Base-by-base conservation (phyloP, 345 rosid genomes). In the Cardiospermum halicacabum region DNA sequence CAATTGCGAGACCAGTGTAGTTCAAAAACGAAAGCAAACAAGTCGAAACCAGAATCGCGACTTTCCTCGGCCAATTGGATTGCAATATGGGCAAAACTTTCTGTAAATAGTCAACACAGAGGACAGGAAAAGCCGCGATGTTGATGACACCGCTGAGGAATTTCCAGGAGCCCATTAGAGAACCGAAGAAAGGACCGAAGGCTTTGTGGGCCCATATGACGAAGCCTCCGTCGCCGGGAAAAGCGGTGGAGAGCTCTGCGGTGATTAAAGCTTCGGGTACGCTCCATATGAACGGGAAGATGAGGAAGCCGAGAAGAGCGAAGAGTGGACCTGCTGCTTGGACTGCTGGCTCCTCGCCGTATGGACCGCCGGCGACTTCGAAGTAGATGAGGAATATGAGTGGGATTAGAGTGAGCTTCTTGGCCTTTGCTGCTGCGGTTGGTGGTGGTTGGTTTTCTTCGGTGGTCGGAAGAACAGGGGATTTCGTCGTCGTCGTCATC, bases 221-320 rank as follows among this genome's bases (percentile, higher is more conserved):
- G 9, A 76, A 84, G 28, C 90, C 90, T 1, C 90, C 93, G 16
- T 87, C 79, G 0, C 86, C 89, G 0, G 93, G 93, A 56, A 84
- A 82, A 1, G 88, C 73, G 2, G 90, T 82, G 61, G 88, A 75
- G 57, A 87, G 94, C 73, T 85, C 94, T 0, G 94, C 90, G 0
- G 94, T 85, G 81, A 87, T 73, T 7, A 87, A 70, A n/a, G 94
- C 88, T 63, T 87, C 94, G 2, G 90, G 94, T 26, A 85, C 58
- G 64, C 86, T 79, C 94, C 90, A 87, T 15, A 87, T 72, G 69
- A 85, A 84, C 0, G 94, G 94, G 69, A 83, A 85, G 48, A 83
- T 66, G 4, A 83, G 60, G 80, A 87, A 85, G 3, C 94, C 90
- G 1, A 85, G 78, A 18, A 87, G 37, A 48, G 88, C 83, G 22